These are phyloP conservation scores for Thozetella sp. DNA, from an alignment of 495 filamentous ascomycete species.

Conservation along the genomic window DNA sequence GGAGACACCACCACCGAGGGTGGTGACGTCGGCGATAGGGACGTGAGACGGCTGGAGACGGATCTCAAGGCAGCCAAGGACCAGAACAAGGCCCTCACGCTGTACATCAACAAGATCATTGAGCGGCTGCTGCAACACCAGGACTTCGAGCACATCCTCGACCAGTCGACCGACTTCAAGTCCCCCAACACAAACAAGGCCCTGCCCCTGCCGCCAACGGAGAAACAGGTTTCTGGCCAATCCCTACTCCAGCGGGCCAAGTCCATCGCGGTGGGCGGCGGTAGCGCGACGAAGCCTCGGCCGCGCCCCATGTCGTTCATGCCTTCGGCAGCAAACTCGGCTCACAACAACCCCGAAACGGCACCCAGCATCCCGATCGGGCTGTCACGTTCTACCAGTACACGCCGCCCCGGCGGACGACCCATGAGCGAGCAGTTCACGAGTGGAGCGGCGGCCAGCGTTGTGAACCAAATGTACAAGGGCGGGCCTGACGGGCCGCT, in stretches of 20 bases:
- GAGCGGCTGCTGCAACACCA: slow-evolving; percentile 91
- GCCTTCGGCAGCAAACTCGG: slow-evolving; percentile 44
- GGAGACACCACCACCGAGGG: slow-evolving; percentile 51
- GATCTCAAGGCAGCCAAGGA: slow-evolving; percentile 86
- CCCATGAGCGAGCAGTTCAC: slow-evolving; percentile 73
- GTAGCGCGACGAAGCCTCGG: slow-evolving; percentile 44
- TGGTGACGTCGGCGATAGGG: slow-evolving; percentile 50
- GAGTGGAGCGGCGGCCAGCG: slow-evolving; percentile 65
- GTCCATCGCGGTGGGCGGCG: slow-evolving; percentile 58
- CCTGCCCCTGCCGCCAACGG: slow-evolving; percentile 75
- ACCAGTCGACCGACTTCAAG: slow-evolving; percentile 67
- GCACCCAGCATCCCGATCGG: slow-evolving; percentile 77
- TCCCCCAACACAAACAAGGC: slow-evolving; percentile 74
- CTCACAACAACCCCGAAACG: slow-evolving; percentile 70
- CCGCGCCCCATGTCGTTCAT: slow-evolving; percentile 66
- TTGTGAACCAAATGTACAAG: slow-evolving; percentile 86
- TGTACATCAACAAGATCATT: slow-evolving; percentile 99
- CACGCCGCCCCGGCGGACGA: slow-evolving; percentile 46
- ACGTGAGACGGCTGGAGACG: slow-evolving; percentile 67
- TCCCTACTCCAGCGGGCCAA: slow-evolving; percentile 80
- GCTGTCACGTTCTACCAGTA: slow-evolving; percentile 65
- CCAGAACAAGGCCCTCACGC: slow-evolving; percentile 92
- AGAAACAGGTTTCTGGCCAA: slow-evolving; percentile 52
- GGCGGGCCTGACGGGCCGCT: slow-evolving; percentile 55
- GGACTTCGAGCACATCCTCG: slow-evolving; percentile 90